Evolutionary conservation across 1,284 basidiomycete genomes (phyloP).

Genomic region (Ustilago tritici): DNA sequence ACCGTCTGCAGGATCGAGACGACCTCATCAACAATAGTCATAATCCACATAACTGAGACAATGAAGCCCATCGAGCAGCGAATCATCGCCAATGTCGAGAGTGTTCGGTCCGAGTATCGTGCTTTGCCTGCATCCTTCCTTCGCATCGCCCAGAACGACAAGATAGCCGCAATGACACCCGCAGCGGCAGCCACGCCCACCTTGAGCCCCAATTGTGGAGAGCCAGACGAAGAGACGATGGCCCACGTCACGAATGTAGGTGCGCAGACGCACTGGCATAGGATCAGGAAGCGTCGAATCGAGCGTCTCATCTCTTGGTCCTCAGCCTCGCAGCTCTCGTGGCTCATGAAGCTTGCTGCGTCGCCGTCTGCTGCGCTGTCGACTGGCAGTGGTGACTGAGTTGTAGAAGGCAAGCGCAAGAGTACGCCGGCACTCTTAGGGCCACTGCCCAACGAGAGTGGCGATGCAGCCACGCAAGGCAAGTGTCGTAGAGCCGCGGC

Average conservation of each 20-base stretch:
- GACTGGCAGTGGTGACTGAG: conserved; percentile 13
- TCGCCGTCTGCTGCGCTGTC: conserved; percentile 8
- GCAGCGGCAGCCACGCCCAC: conserved; percentile 23
- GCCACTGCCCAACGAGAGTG: conserved; percentile 37
- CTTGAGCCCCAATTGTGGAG: conserved; percentile 17
- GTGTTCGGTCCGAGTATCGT: conserved; percentile 37
- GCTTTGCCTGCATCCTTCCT: conserved; percentile 30
- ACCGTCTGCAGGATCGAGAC: conserved; percentile 77
- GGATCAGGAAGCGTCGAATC: conserved; percentile 47
- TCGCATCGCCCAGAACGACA: conserved; percentile 35
- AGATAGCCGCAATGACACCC: conserved; percentile 14
- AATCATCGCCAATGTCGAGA: conserved; percentile 36
- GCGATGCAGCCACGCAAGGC: conserved; percentile 38
- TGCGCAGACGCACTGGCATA: conserved; percentile 55
- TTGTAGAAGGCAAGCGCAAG: conserved; percentile 2
- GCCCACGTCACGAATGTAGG: conserved; percentile 62
- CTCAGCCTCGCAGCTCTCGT: conserved; percentile 72
- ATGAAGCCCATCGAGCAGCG: conserved; percentile 62
- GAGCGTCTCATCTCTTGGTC: conserved; percentile 53
- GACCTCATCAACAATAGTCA: conserved; percentile 66
- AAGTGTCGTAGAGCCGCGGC: conserved; percentile 51
- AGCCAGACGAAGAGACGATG: conserved; percentile 39
- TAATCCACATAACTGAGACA: conserved; percentile 66
- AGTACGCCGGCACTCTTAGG: not conserved
- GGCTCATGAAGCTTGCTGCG: conserved; percentile 43